Conservation (phyloP, 176 grass and related monocot species). For the Aechmea fasciata region DNA sequence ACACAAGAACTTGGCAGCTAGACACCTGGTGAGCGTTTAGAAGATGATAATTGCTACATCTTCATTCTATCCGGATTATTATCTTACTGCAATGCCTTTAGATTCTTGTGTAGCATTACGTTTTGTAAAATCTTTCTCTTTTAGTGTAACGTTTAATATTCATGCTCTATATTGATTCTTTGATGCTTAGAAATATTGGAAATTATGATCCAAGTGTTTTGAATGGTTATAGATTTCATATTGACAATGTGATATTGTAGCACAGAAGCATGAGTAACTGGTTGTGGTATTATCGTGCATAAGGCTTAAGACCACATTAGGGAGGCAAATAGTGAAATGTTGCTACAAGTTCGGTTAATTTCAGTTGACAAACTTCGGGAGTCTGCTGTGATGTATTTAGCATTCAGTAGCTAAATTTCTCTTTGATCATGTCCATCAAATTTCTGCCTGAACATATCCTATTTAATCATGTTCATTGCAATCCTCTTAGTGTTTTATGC, state of each 20-base stretch:
- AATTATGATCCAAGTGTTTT: neutral
- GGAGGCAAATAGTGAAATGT: neutral
- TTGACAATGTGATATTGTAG: neutral
- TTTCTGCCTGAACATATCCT: neutral
- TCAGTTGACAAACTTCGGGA: neutral
- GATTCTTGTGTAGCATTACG: neutral
- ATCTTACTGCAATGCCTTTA: neutral
- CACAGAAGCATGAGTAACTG: neutral
- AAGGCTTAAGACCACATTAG: neutral
- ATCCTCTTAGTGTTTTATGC: neutral
- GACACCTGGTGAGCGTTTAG: constrained; percentile 50
- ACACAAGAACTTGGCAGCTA: constrained; percentile 89
- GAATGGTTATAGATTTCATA: neutral
- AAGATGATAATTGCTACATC: neutral
- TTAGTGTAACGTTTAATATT: neutral
- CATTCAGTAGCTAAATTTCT: too few species aligned
- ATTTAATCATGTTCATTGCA: neutral
- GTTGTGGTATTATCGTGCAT: neutral
- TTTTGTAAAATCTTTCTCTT: neutral
- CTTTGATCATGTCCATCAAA: neutral
- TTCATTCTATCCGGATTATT: neutral
- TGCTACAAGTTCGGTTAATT: neutral
- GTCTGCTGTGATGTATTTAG: too few species aligned
- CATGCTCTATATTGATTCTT: neutral
- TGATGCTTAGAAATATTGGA: neutral